Evolutionary conservation across 2,329 filamentous ascomycete species (phyloP), one percentile per base, ranked within the genome.

Genomic region (Exophiala mesophila): DNA sequence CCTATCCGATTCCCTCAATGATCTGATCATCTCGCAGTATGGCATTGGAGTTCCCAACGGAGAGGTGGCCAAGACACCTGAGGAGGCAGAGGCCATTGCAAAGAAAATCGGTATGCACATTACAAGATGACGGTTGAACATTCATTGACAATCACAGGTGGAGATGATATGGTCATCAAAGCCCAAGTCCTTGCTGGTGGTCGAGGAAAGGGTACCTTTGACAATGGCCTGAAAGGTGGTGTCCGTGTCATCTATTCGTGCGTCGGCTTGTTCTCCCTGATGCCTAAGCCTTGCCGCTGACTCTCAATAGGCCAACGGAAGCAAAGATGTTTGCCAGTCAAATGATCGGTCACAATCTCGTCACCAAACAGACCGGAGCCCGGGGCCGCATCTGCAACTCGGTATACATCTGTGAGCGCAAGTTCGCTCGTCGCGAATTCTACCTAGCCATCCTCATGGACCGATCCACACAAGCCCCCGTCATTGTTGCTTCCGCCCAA

Each of bases 341-440:
- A 76, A 98, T 98, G 92, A 97, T 98, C 70, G 92, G 92, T 64
- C 90, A 98, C 76, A 96, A 96, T 73, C 88, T 98, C 70, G 80
- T 98, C 72, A 98, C 92, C 69, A 98, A 98, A 82, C 92, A 98
- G 77, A 98, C 92, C 46, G 92, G 92, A 67, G 87, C 90, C 58
- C 79, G 71, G 59, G 92, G 92, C 64, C 88, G 92, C 67, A 80
- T 94, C 66, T 98, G 92, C 80, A 97, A 86, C 71, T 80, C 89
- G 53, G 92, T 98, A 65, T 97, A 94, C 77, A 97, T 98, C 66
- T 94, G 90, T 73, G 92, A 98, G 79, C 89, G 92, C 78, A 98
- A 98, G 77, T 98, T 96, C 64, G 92, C 92, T 59, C 88, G 92
- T 57, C 85, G 92, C 64, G 92, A 98, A 72, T 98, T 98, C 76